Conservation (phyloP, 495 filamentous ascomycete species). For the Neurospora sp. region DNA sequence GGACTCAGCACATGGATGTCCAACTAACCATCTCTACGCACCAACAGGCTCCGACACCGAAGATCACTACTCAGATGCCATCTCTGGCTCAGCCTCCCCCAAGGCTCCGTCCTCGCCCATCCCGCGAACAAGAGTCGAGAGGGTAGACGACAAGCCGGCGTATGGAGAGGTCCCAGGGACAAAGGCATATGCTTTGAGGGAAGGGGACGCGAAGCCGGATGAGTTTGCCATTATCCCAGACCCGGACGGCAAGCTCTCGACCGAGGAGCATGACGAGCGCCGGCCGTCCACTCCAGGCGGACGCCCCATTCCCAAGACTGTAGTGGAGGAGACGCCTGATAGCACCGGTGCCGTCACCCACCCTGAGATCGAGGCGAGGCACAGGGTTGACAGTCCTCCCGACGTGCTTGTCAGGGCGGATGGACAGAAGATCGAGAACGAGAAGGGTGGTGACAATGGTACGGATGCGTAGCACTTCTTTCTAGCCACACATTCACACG, state of each 20-base stretch:
- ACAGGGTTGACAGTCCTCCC: slow-evolving; percentile 34
- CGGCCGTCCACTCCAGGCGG: slow-evolving; percentile 30
- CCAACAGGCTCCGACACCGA: slow-evolving; percentile 61
- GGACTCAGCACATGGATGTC: not conserved
- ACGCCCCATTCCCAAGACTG: slow-evolving; percentile 37
- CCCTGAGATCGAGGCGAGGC: slow-evolving; percentile 26
- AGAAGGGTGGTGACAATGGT: slow-evolving; percentile 21
- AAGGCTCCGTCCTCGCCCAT: slow-evolving; percentile 48
- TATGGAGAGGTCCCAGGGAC: slow-evolving; percentile 87
- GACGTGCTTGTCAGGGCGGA: slow-evolving; percentile 39
- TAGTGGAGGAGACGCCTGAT: slow-evolving; percentile 39
- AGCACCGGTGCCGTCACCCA: slow-evolving; percentile 30
- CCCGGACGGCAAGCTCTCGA: slow-evolving; percentile 20
- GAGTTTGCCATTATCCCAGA: slow-evolving; percentile 45
- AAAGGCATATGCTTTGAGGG: slow-evolving; percentile 59
- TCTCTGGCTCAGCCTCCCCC: slow-evolving; percentile 51
- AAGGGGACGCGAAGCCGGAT: slow-evolving; percentile 79
- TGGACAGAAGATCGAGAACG: slow-evolving; percentile 19
- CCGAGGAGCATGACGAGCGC: slow-evolving; percentile 10
- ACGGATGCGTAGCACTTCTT: slow-evolving; percentile 27
- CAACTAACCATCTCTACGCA: slow-evolving; percentile 4
- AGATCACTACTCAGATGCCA: slow-evolving; percentile 88
- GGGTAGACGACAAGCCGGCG: slow-evolving; percentile 53
- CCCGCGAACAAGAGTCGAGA: slow-evolving; percentile 76
- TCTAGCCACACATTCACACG: slow-evolving; percentile 1